Evolutionary conservation across 495 filamentous ascomycete species (phyloP), one percentile per base, ranked within the genome.

Genomic region (Lasiosphaeria ovina): DNA sequence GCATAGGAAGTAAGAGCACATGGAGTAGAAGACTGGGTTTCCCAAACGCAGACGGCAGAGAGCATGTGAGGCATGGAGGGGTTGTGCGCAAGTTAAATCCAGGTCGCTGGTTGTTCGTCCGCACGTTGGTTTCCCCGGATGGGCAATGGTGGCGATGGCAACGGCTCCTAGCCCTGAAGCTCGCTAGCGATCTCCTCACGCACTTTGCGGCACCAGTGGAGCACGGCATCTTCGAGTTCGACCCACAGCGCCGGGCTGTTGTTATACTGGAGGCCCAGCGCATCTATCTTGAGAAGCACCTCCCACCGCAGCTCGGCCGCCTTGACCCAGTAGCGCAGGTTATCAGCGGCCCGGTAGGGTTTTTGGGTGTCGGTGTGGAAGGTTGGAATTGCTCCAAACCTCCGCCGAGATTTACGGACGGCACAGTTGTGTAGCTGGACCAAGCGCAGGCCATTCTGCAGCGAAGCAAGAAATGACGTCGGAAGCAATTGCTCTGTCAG

Each of bases 241-340:
- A 77, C 77, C 91, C 91, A 96, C 10, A 89, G 86, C 54, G 79
- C 77, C 14, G 78, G 77, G 55, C 83, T 81, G 53, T 79, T 82
- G 55, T 77, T 81, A 61, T 92, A 85, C 6, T 96, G 92, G 11
- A 98, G 87, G 10, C 86, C 90, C 78, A 92, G 87, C 32, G 92
- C 91, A 68, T 96, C 90, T 56, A 96, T 81, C 66, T 90, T 86
- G 56, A 97, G 79, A 60, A 90, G 84, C 17, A 91, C 83, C 75
- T 98, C 95, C 90, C 93, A 98, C 32, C 94, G 84, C 54, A 98
- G 81, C 75, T 98, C 91, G 6, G 92, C 91, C 17, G 95, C 95
- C 75, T 98, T 98, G 71, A 90, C 81, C 93, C 94, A 98, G 78
- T 86, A 98, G 10, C 91, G 83, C 40, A 98, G 81, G 68, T 98